Percentiles rank a stretch among this genome's conserved stretches.
phyloP scores from a whole-genome alignment of 2,329 filamentous ascomycete species.

The Pseudogymnoascus sp. region DNA sequence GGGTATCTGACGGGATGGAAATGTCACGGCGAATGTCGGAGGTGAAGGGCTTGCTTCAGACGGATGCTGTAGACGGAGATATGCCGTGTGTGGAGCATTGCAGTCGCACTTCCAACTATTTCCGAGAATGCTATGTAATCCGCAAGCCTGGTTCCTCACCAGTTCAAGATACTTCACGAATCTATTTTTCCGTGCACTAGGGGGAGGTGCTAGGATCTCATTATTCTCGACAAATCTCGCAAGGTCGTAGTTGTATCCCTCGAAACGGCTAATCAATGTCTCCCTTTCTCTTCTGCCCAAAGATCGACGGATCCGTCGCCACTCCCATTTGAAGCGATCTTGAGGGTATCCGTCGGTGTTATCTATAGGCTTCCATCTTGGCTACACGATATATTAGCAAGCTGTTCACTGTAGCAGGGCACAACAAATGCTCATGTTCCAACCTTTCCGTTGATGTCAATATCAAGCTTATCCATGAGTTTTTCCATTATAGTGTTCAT shows the following conservation, averaged over 20 bases:
- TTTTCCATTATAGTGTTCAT: neutral
- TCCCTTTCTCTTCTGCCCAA: neutral
- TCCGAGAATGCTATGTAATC: neutral
- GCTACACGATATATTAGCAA: neutral
- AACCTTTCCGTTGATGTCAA: neutral
- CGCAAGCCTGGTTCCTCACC: neutral
- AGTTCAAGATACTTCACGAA: neutral
- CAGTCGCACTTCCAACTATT: conserved; percentile 9
- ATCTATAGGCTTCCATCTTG: neutral
- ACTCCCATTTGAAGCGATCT: neutral
- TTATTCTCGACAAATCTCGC: neutral
- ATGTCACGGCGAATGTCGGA: neutral
- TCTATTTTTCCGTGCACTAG: neutral
- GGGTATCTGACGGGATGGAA: neutral
- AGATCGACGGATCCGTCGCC: neutral
- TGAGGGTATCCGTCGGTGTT: neutral
- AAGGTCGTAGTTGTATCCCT: neutral
- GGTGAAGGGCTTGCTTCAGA: neutral
- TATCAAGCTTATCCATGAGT: neutral
- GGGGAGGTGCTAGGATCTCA: neutral
- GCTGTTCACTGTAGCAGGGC: no score
- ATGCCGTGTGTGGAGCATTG: neutral
- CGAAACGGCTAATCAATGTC: neutral
- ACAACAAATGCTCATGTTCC: neutral
- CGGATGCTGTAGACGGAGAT: conserved; percentile 5